phyloP scores from a whole-genome alignment of 2,329 filamentous ascomycete genomes.

The Aspergillus fumigatiaffinis region DNA sequence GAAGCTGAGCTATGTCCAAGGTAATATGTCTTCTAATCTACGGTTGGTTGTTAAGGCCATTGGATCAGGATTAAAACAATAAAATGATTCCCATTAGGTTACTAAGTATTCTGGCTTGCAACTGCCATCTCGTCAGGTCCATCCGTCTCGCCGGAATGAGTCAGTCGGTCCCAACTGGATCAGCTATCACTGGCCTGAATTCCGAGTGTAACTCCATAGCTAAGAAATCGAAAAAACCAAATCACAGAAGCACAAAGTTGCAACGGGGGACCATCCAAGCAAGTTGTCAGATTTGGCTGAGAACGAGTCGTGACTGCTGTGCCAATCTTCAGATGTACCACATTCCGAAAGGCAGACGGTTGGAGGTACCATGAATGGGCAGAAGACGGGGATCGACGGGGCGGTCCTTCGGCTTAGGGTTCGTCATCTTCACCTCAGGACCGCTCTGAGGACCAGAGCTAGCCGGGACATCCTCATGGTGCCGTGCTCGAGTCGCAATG shows the following conservation, averaged over 20 bases:
- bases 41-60: background rate
- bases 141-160: background rate
- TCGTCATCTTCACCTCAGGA: conserved; percentile 31
- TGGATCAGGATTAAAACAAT: background rate
- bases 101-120: conserved; percentile 4
- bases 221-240: background rate
- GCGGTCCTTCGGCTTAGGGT: conserved; percentile 23
- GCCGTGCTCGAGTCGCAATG: conserved; percentile 72
- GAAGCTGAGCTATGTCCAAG: background rate
- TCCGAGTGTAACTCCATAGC: background rate
- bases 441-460: conserved; percentile 40
- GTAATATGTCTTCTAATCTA: background rate
- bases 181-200: conserved; percentile 6
- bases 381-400: conserved; percentile 33
- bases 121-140: conserved; percentile 8
- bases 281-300: background rate
- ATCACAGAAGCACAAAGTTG: background rate
- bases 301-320: background rate
- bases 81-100: background rate
- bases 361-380: conserved; percentile 27
- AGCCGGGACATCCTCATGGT: conserved; percentile 60
- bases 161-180: conserved; percentile 6
- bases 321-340: conserved; percentile 36
- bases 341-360: conserved; percentile 33
- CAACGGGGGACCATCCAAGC: background rate